phyloP scores from a whole-genome alignment of 805 yeast genomes.

The Sporopachydermia quercuum region DNA sequence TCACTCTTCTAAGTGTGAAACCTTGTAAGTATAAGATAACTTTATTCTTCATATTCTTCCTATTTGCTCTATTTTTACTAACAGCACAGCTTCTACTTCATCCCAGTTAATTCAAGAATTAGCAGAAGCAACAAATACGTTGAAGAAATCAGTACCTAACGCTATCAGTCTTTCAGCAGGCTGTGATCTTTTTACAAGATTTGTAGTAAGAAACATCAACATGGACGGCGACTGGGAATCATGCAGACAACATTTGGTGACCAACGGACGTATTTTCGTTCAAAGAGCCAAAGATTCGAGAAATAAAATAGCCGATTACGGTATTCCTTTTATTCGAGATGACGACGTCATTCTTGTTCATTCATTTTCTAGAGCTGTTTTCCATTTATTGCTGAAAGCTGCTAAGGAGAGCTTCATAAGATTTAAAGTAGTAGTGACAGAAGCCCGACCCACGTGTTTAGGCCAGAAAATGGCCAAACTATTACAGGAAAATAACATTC shows the following conservation, averaged over 20 bases:
- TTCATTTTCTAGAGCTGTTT: slow-evolving; percentile 84
- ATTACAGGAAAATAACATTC: slow-evolving; percentile 59
- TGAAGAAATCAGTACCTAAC: slow-evolving; percentile 72
- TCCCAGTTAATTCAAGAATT: slow-evolving; percentile 79
- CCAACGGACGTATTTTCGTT: slow-evolving; percentile 84
- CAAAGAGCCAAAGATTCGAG: slow-evolving; percentile 86
- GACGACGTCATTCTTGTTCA: slow-evolving; percentile 86
- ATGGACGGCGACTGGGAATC: slow-evolving; percentile 86
- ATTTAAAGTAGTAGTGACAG: slow-evolving; percentile 84
- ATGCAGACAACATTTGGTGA: slow-evolving; percentile 75
- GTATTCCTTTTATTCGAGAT: slow-evolving; percentile 80
- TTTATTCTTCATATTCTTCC: not conserved
- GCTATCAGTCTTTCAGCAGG: slow-evolving; percentile 94
- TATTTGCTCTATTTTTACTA: not conserved
- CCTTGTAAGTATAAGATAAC: slow-evolving; percentile 21
- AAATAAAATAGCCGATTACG: slow-evolving; percentile 73
- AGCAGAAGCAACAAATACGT: slow-evolving; percentile 55
- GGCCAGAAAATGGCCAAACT: slow-evolving; percentile 59
- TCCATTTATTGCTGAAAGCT: slow-evolving; percentile 60
- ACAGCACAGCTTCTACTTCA: slow-evolving; percentile 51
- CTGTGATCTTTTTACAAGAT: slow-evolving; percentile 89
- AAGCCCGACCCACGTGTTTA: slow-evolving; percentile 74
- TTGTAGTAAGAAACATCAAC: slow-evolving; percentile 79
- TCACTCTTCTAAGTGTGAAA: slow-evolving; percentile 63
- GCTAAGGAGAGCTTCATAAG: slow-evolving; percentile 54